Evolutionary conservation across 202 grass and related monocot species (phyloP).

Genomic region (Dendrocalamus latiflorus): DNA sequence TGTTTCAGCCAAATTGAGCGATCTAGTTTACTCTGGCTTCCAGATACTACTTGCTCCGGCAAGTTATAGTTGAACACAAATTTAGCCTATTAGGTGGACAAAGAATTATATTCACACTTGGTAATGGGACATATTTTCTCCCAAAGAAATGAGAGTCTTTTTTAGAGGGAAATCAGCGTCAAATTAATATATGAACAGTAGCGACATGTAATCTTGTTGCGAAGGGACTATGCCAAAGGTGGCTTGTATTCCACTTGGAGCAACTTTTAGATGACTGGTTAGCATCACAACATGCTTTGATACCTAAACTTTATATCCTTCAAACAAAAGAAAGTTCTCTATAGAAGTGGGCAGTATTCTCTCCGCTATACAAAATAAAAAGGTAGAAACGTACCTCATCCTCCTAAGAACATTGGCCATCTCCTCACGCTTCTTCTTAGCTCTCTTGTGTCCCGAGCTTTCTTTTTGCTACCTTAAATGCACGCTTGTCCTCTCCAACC

Average conservation of each 20-base stretch:
- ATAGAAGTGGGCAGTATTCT: slow-evolving; percentile 15
- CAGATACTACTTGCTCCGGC: neutral
- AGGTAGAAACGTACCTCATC: slow-evolving; percentile 54
- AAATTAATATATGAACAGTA: neutral
- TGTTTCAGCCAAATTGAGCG: neutral
- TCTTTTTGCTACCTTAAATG: slow-evolving; percentile 61
- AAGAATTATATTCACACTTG: neutral
- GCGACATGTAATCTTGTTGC: neutral
- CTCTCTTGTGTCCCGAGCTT: slow-evolving; percentile 59
- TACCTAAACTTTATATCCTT: neutral
- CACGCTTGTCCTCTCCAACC: slow-evolving; percentile 51
- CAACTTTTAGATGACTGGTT: slow-evolving; percentile 22
- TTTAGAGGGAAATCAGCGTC: neutral
- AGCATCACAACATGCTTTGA: slow-evolving; percentile 24
- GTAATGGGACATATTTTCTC: neutral
- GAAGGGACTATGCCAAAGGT: slow-evolving; percentile 1
- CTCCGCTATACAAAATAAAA: neutral
- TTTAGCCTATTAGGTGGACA: neutral
- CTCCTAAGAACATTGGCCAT: slow-evolving; percentile 65
- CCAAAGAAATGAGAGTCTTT: neutral
- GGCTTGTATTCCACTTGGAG: slow-evolving; percentile 5
- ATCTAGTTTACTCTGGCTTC: neutral
- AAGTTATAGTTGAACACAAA: neutral
- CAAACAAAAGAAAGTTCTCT: slow-evolving; percentile 28
- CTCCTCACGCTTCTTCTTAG: slow-evolving; percentile 75